Evolutionary conservation across 1,139 yeast genomes (phyloP).

Genomic region (Blastobotrys proliferans): DNA sequence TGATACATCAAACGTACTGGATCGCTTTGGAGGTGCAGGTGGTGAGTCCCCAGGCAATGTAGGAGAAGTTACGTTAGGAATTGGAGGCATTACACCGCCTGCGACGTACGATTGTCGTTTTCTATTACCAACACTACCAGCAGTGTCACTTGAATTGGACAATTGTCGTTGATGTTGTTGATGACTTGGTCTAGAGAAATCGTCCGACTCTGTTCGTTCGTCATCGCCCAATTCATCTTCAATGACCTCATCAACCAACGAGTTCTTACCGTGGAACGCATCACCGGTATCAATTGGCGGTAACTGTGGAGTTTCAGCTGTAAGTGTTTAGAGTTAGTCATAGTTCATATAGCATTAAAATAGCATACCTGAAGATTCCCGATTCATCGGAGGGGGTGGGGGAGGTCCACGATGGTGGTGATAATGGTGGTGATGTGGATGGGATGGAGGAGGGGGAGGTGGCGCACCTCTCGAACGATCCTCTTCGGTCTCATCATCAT

Average conservation of each 20-base stretch:
- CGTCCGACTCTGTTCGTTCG: conserved; percentile 34
- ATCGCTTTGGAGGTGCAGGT: conserved; percentile 9
- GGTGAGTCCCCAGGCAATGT: conserved; percentile 1
- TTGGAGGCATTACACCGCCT: conserved; percentile 29
- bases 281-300: conserved; percentile 5
- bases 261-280: background rate
- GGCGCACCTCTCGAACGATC: background rate
- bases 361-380: conserved; percentile 7
- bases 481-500: too few relatives aligned
- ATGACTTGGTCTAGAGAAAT: conserved; percentile 12
- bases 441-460: background rate
- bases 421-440: background rate
- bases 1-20: conserved; percentile 16
- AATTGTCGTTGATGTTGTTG: background rate
- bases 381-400: background rate
- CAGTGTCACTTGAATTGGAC: conserved; percentile 7
- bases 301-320: conserved; percentile 6
- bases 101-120: conserved; percentile 25
- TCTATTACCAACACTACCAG: too few relatives aligned
- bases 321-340: background rate
- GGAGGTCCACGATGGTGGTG: background rate
- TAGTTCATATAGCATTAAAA: background rate
- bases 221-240: conserved; percentile 34
- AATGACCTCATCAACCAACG: conserved; percentile 17
- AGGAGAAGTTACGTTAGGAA: conserved; percentile 19